A percentile compares a stretch with the other conserved stretches of the same genome.
Evolutionary conservation across 1,139 yeast genomes (phyloP).

Genomic region (Kazachstania sp.): DNA sequence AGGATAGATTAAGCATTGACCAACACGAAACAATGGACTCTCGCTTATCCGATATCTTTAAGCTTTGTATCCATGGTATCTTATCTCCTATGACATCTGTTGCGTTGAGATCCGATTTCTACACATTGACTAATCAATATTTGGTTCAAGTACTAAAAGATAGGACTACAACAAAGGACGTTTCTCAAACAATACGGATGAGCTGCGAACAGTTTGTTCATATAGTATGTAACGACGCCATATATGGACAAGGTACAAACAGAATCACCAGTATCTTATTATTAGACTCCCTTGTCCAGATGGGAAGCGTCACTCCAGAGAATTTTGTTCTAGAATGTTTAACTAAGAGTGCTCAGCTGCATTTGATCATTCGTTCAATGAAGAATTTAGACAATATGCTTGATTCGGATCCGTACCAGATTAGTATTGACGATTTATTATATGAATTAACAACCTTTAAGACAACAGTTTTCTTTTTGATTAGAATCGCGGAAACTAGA

Average conservation of each 20-base stretch:
- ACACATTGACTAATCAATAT: slow-evolving; percentile 62
- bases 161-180: slow-evolving; percentile 37
- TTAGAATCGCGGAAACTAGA: slow-evolving; percentile 68
- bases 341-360: slow-evolving; percentile 56
- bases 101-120: slow-evolving; percentile 65
- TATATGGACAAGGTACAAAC: slow-evolving; percentile 69
- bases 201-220: slow-evolving; percentile 57
- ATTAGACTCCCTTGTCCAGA: slow-evolving; percentile 58
- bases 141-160: slow-evolving; percentile 44
- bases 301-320: slow-evolving; percentile 45
- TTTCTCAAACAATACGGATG: slow-evolving; percentile 46
- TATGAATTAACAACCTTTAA: slow-evolving; percentile 74
- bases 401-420: slow-evolving; percentile 29
- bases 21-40: slow-evolving; percentile 34
- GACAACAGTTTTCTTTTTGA: slow-evolving; percentile 57
- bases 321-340: slow-evolving; percentile 53
- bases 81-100: slow-evolving; percentile 61
- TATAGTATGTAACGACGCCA: slow-evolving; percentile 66
- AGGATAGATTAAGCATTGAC: slow-evolving; percentile 33
- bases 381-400: slow-evolving; percentile 61
- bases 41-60: slow-evolving; percentile 59
- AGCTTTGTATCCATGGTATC: slow-evolving; percentile 66
- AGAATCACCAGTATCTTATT: slow-evolving; percentile 70
- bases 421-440: slow-evolving; percentile 45
- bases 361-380: slow-evolving; percentile 56